These are phyloP conservation scores for Aspergillus sp. DNA, from an alignment of 2,329 filamentous ascomycete genomes.

Conservation along the genomic window DNA sequence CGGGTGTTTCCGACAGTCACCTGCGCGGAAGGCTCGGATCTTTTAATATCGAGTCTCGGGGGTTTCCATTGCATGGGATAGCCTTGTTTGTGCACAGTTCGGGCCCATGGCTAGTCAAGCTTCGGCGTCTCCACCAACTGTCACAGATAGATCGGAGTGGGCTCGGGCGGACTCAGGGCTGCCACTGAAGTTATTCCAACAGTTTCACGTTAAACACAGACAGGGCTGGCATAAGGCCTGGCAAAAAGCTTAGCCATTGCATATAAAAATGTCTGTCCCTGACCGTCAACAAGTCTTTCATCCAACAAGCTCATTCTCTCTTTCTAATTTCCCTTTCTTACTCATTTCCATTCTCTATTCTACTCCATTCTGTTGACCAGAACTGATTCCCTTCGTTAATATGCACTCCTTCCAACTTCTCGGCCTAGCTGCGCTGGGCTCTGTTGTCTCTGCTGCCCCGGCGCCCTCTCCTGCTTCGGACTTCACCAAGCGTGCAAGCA, in stretches of 20 bases:
- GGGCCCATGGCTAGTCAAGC: no score
- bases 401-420: conserved; percentile 19
- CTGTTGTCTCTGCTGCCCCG: conserved; percentile 16
- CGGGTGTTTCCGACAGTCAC: background rate
- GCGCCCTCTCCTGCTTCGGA: conserved; percentile 17
- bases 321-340: background rate
- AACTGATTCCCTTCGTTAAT: conserved; percentile 2
- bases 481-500: conserved; percentile 21
- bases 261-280: background rate
- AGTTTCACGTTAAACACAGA: background rate
- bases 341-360: background rate
- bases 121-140: background rate
- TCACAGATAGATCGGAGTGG: background rate
- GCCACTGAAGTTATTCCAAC: no score
- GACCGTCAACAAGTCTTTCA: background rate
- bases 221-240: background rate
- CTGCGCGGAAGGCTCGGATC: no score
- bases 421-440: conserved; percentile 11
- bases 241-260: background rate
- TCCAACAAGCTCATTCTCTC: background rate
- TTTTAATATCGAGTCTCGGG: background rate
- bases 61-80: background rate
- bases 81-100: no score
- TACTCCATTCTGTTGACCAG: conserved; percentile 10
- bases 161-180: background rate